Base-by-base conservation (phyloP, 345 rosid genomes). In the Hibiscus trionum region DNA sequence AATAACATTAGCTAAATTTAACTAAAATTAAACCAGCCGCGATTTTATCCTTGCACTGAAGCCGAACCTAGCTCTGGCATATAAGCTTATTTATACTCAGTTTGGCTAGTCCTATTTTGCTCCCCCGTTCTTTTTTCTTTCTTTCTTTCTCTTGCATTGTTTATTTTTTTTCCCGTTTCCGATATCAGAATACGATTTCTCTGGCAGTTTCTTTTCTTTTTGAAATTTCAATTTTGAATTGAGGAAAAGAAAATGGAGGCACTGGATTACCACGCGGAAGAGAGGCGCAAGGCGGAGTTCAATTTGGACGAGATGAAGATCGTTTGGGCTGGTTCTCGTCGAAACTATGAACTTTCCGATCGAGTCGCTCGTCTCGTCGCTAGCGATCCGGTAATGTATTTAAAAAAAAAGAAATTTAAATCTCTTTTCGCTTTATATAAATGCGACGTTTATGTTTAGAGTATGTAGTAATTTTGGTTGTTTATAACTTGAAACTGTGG, bases 261-360 rank as follows among this genome's bases (percentile, higher is more conserved):
- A 17, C 80, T 85, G 11, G 98, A 93, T 82, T 79, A 85, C 72
- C 80, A 85, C 27, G 91, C 87, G 17, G 82, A 75, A 10, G 99
- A 96, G 89, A 85, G 98, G 82, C 85, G 60, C 82, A 88, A 77
- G 82, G 88, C 95, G 0, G 83, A 86, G 77, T 93, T 96, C 77
- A 93, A 91, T 47, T 94, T 96, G 52, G 93, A 90, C 3, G 88
- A 84, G 53, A 89, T 96, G 97, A 96, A 96, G 87, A 75, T 96
- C 87, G 90, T 86, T 64, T 96, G 99, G 99, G 97, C 93, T 17
- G 96, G 99, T 46, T 96, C 99, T 17, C 93, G 83, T 71, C 90
- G 85, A 57, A 88, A 82, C 81, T 83, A 84, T 47, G 93, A 96
- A 71, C 79, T 89, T 79, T 82, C 91, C 67, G 96, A 95, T 80